phyloP scores from a whole-genome alignment of 768 basidiomycete species.

The Scleroderma citrinum region DNA sequence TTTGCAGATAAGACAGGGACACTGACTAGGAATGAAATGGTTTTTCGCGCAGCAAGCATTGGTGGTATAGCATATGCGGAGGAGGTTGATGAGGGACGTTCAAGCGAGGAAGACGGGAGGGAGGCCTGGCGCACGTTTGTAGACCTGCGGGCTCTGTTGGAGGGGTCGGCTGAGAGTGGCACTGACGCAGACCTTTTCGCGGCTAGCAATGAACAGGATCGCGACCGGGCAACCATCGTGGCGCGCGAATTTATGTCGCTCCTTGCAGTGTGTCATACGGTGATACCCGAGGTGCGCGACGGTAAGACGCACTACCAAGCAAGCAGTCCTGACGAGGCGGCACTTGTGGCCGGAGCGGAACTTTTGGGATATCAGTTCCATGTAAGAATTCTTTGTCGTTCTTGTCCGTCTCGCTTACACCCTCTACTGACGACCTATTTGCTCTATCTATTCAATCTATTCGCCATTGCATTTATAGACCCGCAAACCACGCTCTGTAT shows the following conservation, averaged over 20 bases:
- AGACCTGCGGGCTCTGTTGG: conserved; percentile 56
- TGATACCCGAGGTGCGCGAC: conserved; percentile 87
- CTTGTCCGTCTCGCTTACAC: background rate
- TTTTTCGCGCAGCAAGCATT: conserved; percentile 86
- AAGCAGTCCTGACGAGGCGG: conserved; percentile 96
- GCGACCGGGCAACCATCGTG: conserved; percentile 41
- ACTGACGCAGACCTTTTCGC: conserved; percentile 52
- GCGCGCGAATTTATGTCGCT: conserved; percentile 72
- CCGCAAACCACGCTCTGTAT: conserved; percentile 94
- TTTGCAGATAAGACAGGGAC: conserved; percentile 96
- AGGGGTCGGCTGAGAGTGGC: conserved; percentile 25
- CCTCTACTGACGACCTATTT: background rate
- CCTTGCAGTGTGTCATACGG: conserved; percentile 94
- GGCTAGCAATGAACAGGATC: conserved; percentile 17
- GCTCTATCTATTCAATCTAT: background rate
- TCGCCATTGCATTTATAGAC: conserved; percentile 43
- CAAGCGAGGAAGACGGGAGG: conserved; percentile 49
- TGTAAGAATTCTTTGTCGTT: conserved; percentile 42
- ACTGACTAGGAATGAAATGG: conserved; percentile 97
- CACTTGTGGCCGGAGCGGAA: conserved; percentile 91
- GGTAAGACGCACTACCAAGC: conserved; percentile 95
- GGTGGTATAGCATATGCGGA: conserved; percentile 89
- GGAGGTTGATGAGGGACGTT: conserved; percentile 80
- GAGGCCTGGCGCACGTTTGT: conserved; percentile 77
- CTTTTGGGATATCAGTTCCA: conserved; percentile 89